Base-by-base conservation (phyloP, 1,284 basidiomycete species). In the Trametes sp. region DNA sequence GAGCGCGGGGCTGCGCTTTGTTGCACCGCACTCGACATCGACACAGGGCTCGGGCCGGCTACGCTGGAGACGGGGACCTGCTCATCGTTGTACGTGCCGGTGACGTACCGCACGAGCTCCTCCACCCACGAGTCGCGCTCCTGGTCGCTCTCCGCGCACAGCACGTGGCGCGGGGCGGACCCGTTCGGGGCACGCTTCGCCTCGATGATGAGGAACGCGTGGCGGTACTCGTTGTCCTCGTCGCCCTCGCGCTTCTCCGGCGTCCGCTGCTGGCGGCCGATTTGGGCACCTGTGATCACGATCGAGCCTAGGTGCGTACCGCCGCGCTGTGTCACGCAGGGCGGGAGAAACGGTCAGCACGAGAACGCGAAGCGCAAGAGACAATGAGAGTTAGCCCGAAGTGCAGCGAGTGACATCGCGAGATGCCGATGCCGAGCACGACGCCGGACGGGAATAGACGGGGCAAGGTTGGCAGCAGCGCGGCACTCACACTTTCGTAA, bases 181-280 rank as follows among this genome's bases (percentile, higher is more conserved):
- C 90, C 87, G 49, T 84, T 85, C 14, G 89, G 89, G 2, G 84
- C 86, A 58, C 87, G 88, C 73, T 88, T 90, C 23, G 86, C 85
- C 76, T 98, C 96, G 64, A 98, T 94, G 72, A 99, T 95, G 62
- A 99, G 86, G 80, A 99, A 98, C 0, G 97, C 97, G 73, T 99
- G 97, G 28, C 96, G 87, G 70, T 97, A 98, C 66, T 98, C 93
- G 72, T 94, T 94, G 72, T 98, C 96, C 62, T 96, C 94, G 59
- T 93, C 90, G 10, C 74, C 69, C 64, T 84, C 76, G 62, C 75
- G 69, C 76, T 76, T 72, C 76, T 80, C 79, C 70, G 81, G 71
- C 45, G 84, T 72, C 59, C 75, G 74, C 71, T 90, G 86, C 72
- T 89, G 87, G 54, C 88, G 80, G 21, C 88, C 89, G 56, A 98